Percentiles rank a stretch among this genome's conserved stretches.
Conservation (phyloP, 1,284 basidiomycete species). For the Kwoniella shivajii region DNA sequence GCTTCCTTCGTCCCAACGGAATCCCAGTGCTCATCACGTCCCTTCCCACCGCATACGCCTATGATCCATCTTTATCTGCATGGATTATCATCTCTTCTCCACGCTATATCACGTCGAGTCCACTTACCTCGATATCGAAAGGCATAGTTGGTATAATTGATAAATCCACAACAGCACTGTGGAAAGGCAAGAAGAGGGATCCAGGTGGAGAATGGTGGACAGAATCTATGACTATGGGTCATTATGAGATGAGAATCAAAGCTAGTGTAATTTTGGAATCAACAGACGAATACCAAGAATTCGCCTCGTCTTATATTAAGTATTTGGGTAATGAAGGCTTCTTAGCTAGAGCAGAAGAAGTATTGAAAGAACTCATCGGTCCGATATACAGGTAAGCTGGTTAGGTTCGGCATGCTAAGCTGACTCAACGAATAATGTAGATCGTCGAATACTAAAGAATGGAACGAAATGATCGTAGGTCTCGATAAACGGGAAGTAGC, state of each 20-base stretch:
- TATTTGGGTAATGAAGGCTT: conserved; percentile 84
- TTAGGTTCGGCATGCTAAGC: neutral
- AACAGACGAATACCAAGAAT: conserved; percentile 76
- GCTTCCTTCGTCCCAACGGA: conserved; percentile 73
- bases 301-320: conserved; percentile 73
- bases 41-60: conserved; percentile 72
- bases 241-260: conserved; percentile 77
- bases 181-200: conserved; percentile 2
- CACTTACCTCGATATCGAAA: neutral
- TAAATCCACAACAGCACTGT: conserved; percentile 18
- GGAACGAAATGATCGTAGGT: conserved; percentile 69
- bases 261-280: conserved; percentile 73
- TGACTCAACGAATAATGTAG: neutral
- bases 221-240: conserved; percentile 74
- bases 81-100: conserved; percentile 75
- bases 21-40: conserved; percentile 73
- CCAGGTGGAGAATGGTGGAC: conserved; percentile 69
- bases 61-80: conserved; percentile 65
- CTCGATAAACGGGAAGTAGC: conserved; percentile 75
- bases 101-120: conserved; percentile 64
- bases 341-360: conserved; percentile 78
- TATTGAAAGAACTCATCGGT: conserved; percentile 82
- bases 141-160: conserved; percentile 37
- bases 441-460: conserved; percentile 60
- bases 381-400: conserved; percentile 54